Evolutionary conservation across 352 stramenopile species (phyloP), one percentile per base, ranked within the genome.

Genomic region (Phytopythium vexans): DNA sequence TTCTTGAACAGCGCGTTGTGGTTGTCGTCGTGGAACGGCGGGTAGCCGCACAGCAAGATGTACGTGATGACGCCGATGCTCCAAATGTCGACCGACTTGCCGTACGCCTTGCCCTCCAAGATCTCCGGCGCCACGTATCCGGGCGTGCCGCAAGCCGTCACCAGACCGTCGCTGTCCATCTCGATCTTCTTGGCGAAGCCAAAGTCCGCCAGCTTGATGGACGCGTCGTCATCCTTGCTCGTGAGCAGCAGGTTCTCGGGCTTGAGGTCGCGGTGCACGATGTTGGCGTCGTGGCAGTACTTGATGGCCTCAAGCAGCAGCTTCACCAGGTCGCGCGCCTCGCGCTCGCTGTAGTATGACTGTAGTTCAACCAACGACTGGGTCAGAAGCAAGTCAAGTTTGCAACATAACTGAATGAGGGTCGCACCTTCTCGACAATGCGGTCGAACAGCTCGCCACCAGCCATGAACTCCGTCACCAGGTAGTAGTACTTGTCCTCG

Each of bases 391-490:
- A 31, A 40, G 21, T 16, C 51, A 47, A 8, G 41, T 14, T 16
- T 21, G 15, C 16, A 36, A 49, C 9, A 16, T 6, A 50, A 16
- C 41, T 35, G 1, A 50, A 16, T 2, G 41, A 6, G 21, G 21
- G 21, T 58, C 68, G 12, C 43, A 91, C 82, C 72, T 94, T 94
- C 49, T 94, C 76, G 11, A 94, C 84, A 8, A 94, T 92, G 46
- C 84, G 84, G 32, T 92, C 85, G 52, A 95, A 93, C 9, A 92
- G 77, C 56, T 93, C 83, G 16, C 93, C 92, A 33, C 96, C 96
- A 36, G 87, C 88, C 79, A 98, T 98, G 49, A 97, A 93, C 72
- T 99, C 95, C 36, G 97, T 98, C 3, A 99, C 94, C 46, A 99
- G 77, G 70, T 99, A 99, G 72, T 97, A 99, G 60, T 97, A 86